phyloP scores from a whole-genome alignment of 768 basidiomycete genomes.

The Pleurotus tuber-regium region DNA sequence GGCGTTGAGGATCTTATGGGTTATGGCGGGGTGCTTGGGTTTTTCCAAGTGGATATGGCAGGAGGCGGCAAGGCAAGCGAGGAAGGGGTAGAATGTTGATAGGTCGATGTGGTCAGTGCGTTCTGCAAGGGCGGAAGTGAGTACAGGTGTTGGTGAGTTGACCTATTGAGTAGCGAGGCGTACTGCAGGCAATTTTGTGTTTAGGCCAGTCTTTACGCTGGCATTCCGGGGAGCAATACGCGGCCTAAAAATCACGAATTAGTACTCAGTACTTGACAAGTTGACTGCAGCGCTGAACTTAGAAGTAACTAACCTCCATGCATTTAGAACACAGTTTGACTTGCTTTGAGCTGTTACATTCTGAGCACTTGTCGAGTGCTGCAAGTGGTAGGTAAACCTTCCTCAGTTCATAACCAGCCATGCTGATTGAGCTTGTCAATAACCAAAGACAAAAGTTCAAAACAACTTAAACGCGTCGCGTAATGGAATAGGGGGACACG shows the following conservation, averaged over 20 bases:
- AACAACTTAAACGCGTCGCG: too few species aligned
- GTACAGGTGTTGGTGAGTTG: background rate
- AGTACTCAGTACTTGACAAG: background rate
- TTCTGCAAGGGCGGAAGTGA: background rate
- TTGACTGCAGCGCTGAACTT: background rate
- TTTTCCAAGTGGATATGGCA: slow-evolving; percentile 14
- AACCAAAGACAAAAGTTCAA: too few species aligned
- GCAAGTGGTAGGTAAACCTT: background rate
- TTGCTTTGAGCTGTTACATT: background rate
- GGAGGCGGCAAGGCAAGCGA: slow-evolving; percentile 22
- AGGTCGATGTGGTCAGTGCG: slow-evolving; percentile 32
- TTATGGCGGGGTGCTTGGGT: slow-evolving; percentile 22
- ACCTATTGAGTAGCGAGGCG: background rate
- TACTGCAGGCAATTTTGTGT: slow-evolving; percentile 29
- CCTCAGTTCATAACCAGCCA: too few species aligned
- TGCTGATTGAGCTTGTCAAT: too few species aligned
- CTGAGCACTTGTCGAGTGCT: background rate
- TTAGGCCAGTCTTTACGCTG: slow-evolving; percentile 28
- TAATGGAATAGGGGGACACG: too few species aligned
- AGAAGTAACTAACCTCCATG: background rate
- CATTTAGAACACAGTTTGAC: background rate
- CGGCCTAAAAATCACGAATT: background rate
- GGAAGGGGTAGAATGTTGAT: slow-evolving; percentile 25
- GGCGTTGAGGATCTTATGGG: slow-evolving; percentile 24
- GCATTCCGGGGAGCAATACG: slow-evolving; percentile 31